Evolutionary conservation across 2,329 filamentous ascomycete genomes (phyloP).

Genomic region (Calonectria pseudoreteaudii): DNA sequence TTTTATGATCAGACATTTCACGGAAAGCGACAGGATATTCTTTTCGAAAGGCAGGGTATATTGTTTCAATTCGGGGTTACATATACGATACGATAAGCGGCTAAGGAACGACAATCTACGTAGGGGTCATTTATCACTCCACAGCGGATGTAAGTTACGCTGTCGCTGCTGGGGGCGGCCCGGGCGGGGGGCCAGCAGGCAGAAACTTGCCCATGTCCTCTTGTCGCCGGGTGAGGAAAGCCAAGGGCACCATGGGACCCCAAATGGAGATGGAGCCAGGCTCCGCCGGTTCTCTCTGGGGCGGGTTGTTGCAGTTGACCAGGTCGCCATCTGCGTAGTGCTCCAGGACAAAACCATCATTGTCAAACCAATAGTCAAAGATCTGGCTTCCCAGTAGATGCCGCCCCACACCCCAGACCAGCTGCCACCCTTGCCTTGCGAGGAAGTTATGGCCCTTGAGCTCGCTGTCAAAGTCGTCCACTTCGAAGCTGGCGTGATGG

Average conservation of each 20-base stretch:
- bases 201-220: neutral
- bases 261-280: neutral
- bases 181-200: too few relatives aligned
- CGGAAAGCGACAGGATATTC: too few relatives aligned
- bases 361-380: constrained; percentile 10
- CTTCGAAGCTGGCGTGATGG: constrained; percentile 51
- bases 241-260: neutral
- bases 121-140: too few relatives aligned
- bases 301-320: constrained; percentile 58
- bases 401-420: constrained; percentile 71
- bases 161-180: too few relatives aligned
- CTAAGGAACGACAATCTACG: too few relatives aligned
- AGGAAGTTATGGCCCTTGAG: constrained; percentile 70
- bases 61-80: too few relatives aligned
- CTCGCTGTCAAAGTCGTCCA: constrained; percentile 72
- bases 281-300: neutral
- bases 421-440: constrained; percentile 61
- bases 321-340: constrained; percentile 73
- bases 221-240: neutral
- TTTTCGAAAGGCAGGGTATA: too few relatives aligned
- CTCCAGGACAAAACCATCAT: constrained; percentile 54
- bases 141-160: too few relatives aligned
- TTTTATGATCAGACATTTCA: too few relatives aligned
- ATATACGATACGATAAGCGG: too few relatives aligned
- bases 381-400: constrained; percentile 64